These are phyloP conservation scores for Phytopythium delawarense DNA, from an alignment of 352 stramenopile species.

Conservation along the genomic window DNA sequence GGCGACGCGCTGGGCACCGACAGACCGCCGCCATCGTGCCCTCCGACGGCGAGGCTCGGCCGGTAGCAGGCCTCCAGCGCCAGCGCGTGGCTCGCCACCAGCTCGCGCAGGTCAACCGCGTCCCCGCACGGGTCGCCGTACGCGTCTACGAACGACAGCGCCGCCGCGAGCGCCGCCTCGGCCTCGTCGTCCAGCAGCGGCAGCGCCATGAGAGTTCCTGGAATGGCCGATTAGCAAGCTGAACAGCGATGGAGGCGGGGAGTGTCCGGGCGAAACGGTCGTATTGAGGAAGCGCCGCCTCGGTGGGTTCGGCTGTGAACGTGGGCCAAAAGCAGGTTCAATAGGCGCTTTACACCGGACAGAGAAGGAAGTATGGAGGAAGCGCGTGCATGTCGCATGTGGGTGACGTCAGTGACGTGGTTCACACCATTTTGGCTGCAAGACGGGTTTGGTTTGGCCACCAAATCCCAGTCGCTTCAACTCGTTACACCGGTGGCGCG, in stretches of 20 bases:
- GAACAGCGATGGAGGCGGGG: background rate
- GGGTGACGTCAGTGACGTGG: background rate
- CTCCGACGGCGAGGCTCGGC: background rate
- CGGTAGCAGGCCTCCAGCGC: background rate
- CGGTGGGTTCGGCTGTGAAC: background rate
- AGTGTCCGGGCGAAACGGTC: background rate
- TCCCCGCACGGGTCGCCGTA: slow-evolving; percentile 6
- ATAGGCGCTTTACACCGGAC: background rate
- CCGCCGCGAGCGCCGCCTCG: slow-evolving; percentile 20
- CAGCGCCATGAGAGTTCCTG: slow-evolving; percentile 14
- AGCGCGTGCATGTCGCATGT: background rate
- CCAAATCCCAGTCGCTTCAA: background rate
- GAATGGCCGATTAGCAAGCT: background rate
- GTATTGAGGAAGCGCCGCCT: background rate
- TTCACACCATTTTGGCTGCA: background rate
- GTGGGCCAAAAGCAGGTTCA: background rate
- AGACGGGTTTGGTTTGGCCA: no score
- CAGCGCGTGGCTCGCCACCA: slow-evolving; percentile 2
- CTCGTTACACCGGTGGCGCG: background rate
- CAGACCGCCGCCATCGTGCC: background rate
- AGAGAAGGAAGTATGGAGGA: background rate
- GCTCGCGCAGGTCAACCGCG: background rate
- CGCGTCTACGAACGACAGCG: slow-evolving; percentile 27
- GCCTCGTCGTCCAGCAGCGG: slow-evolving; percentile 21
- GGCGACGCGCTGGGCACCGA: background rate